Conservation (phyloP, 306 rosid genomes). For the Canavalia gladiata region DNA sequence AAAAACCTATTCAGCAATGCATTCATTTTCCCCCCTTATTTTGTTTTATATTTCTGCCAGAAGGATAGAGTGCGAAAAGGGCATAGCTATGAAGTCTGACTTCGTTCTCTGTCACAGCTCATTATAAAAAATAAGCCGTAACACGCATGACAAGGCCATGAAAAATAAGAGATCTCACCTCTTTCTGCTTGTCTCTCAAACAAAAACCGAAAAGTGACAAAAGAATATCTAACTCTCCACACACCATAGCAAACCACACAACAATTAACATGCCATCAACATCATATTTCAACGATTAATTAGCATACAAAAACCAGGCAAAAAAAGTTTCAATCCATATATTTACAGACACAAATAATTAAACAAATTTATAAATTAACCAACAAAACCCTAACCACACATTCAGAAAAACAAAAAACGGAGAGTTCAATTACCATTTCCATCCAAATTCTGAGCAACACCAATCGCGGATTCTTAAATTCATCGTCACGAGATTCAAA, state of each 20-base stretch:
- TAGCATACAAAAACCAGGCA: neutral
- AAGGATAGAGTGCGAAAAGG: neutral
- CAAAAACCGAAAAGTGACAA: neutral
- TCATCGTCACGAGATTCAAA: neutral
- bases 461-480: neutral
- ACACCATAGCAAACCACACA: neutral
- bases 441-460: neutral
- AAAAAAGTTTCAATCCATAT: neutral
- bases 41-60: neutral
- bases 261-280: neutral
- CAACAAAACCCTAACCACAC: slow-evolving; percentile 14
- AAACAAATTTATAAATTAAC: neutral
- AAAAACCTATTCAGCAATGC: too few species aligned
- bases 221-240: neutral
- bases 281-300: neutral
- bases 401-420: neutral
- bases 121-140: neutral
- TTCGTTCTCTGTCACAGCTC: too few species aligned
- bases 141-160: neutral
- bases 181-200: slow-evolving; percentile 2
- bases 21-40: neutral
- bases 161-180: neutral
- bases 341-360: neutral
- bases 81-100: neutral
- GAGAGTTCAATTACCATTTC: neutral